Base-by-base conservation (phyloP, 768 basidiomycete genomes). In the Tylopilus vinaceipallidus region DNA sequence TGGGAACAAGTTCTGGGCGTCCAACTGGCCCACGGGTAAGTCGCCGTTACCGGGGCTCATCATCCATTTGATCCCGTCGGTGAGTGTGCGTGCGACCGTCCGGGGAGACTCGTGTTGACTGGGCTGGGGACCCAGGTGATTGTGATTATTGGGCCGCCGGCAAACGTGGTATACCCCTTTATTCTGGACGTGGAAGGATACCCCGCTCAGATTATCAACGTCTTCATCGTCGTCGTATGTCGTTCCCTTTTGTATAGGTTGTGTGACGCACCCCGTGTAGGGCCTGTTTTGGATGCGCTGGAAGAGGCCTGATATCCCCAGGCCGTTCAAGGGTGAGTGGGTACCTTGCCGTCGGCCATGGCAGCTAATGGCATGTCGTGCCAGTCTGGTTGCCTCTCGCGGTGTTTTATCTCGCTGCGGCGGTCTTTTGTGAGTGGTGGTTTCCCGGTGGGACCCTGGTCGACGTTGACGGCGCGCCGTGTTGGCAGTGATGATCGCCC, bases 221-320 rank as follows among this genome's bases (percentile, higher is more conserved):
- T 83, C 3, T 78, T 82, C 56, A 71, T 83, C 39, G 71, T 81
- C 33, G 26, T 75, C 22, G 80, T 81, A 51, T 16, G 78, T 64
- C 16, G 13, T 2, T 16, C 36, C 45, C 39, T 10, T 5, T 32
- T 20, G 3, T 3, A 58, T 75, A 37, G 77, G 63, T 76, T 55
- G 12, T 11, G 11, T 19, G 17, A n/a, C 20, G 2, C 19, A 19
- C 24, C 5, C 6, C 5, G 3, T 22, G 10, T 29, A 79, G 74
- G 81, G 80, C 10, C 69, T 83, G 2, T 81, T 83, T 60, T 83
- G 75, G 71, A 60, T 83, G 33, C 64, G 82, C 33, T 81, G 75
- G 70, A 73, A 64, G 47, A 74, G 75, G 45, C 82, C 82, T 1
- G 49, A 77, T 47, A 60, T 68, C 1, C 58, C 50, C 8, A 69